Conservation (phyloP, 768 basidiomycete genomes). For the Cytidiella melzeri region DNA sequence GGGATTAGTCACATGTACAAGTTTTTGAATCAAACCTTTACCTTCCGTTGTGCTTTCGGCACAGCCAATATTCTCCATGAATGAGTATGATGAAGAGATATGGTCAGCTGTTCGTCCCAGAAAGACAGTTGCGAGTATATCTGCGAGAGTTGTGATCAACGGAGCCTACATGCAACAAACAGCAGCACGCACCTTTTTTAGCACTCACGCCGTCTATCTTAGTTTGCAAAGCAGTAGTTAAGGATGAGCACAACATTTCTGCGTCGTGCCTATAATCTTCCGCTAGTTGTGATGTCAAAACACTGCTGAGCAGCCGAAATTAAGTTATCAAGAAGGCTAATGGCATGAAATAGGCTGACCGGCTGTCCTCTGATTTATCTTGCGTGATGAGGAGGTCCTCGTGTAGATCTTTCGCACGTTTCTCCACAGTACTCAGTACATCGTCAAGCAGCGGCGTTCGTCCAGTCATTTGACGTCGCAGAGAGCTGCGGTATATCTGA, state of each 20-base stretch:
- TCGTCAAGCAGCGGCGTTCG: slow-evolving; percentile 57
- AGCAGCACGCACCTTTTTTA: not conserved
- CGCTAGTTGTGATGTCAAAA: slow-evolving; percentile 36
- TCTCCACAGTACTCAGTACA: slow-evolving; percentile 54
- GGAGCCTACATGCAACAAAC: not conserved
- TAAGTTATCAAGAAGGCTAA: not conserved
- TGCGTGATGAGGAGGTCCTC: slow-evolving; percentile 50
- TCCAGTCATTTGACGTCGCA: slow-evolving; percentile 60
- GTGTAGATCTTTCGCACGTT: slow-evolving; percentile 49
- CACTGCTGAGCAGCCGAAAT: slow-evolving; percentile 24
- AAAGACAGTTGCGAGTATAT: slow-evolving; percentile 32
- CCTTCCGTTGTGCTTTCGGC: slow-evolving; percentile 30
- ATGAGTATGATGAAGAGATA: slow-evolving; percentile 37
- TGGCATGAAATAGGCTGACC: slow-evolving; percentile 29
- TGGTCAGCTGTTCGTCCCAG: slow-evolving; percentile 45
- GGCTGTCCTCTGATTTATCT: slow-evolving; percentile 34
- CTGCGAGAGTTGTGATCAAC: not conserved
- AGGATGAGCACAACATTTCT: slow-evolving; percentile 36
- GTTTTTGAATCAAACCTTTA: slow-evolving; percentile 22
- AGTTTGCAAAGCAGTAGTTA: slow-evolving; percentile 37
- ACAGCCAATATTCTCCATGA: slow-evolving; percentile 41
- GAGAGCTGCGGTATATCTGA: slow-evolving; percentile 50
- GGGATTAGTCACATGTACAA: slow-evolving; percentile 1
- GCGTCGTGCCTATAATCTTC: slow-evolving; percentile 46
- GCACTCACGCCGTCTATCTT: slow-evolving; percentile 24